A percentile compares a stretch with the other conserved stretches of the same genome.
Conservation (phyloP, 108 stramenopile genomes). For the Nannochloropsis gaditana region DNA sequence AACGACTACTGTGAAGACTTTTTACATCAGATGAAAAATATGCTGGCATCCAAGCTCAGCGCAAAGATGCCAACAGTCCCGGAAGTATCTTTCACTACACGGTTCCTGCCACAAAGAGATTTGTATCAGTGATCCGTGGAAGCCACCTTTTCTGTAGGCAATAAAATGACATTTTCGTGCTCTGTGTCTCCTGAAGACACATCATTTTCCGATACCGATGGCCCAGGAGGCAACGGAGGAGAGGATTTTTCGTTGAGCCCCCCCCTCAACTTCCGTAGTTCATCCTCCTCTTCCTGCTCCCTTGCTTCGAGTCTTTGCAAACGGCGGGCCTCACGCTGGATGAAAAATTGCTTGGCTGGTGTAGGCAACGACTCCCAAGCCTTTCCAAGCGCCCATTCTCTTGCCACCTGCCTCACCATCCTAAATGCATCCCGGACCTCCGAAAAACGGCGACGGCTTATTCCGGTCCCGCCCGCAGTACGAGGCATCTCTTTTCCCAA, state of each 20-base stretch:
- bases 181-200: too few species aligned
- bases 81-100: too few species aligned
- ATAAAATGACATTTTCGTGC: too few species aligned
- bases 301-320: not conserved
- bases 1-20: too few species aligned
- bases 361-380: slow-evolving; percentile 28
- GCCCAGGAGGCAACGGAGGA: too few species aligned
- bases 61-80: too few species aligned
- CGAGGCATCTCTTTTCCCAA: not conserved
- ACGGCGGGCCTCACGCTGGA: not conserved
- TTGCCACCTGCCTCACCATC: slow-evolving; percentile 26
- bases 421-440: slow-evolving; percentile 34
- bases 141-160: too few species aligned
- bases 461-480: slow-evolving; percentile 22
- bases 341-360: not conserved
- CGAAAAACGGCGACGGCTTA: slow-evolving; percentile 25
- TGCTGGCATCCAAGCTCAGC: too few species aligned
- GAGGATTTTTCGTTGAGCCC: not conserved
- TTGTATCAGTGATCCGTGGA: too few species aligned
- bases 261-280: not conserved
- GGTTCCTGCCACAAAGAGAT: too few species aligned
- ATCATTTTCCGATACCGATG: too few species aligned
- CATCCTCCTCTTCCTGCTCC: not conserved
- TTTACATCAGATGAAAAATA: too few species aligned
- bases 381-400: slow-evolving; percentile 33